Evolutionary conservation across 129 eudicot species (phyloP).

Genomic region (Heracleum sosnowskyi): DNA sequence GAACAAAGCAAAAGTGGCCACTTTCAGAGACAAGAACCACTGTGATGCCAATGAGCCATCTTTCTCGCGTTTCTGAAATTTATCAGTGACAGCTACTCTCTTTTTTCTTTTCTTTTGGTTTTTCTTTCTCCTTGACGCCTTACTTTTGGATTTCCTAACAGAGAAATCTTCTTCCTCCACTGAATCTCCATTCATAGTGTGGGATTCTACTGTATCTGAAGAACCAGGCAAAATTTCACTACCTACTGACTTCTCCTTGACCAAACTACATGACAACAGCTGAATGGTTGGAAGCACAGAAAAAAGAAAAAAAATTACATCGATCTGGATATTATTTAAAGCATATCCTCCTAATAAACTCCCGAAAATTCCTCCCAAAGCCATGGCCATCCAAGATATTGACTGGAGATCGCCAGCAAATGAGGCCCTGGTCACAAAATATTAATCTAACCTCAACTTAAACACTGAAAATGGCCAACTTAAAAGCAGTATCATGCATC

Average conservation of each 20-base stretch:
- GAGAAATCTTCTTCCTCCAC: conserved; percentile 33
- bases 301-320: conserved; percentile 63
- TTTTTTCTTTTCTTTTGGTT: conserved; percentile 43
- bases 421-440: conserved; percentile 57
- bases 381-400: conserved; percentile 96
- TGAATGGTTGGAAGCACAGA: conserved; percentile 62
- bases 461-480: not conserved
- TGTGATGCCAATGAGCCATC: conserved; percentile 35
- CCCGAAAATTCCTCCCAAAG: conserved; percentile 91
- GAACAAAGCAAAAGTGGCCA: conserved; percentile 55
- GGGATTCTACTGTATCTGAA: conserved; percentile 31
- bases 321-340: conserved; percentile 43
- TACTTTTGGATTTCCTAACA: conserved; percentile 26
- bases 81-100: conserved; percentile 18
- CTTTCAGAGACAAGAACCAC: conserved; percentile 57
- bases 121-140: conserved; percentile 47
- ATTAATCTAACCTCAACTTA: not conserved
- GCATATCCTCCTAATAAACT: conserved; percentile 93
- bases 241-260: conserved; percentile 44
- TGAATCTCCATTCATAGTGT: conserved; percentile 24
- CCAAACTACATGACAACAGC: conserved; percentile 71
- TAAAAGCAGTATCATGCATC: not conserved
- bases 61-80: conserved; percentile 28
- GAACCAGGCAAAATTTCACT: conserved; percentile 26
- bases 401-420: conserved; percentile 99